phyloP scores from a whole-genome alignment of 495 filamentous ascomycete species.

The Filosporella fistucella region DNA sequence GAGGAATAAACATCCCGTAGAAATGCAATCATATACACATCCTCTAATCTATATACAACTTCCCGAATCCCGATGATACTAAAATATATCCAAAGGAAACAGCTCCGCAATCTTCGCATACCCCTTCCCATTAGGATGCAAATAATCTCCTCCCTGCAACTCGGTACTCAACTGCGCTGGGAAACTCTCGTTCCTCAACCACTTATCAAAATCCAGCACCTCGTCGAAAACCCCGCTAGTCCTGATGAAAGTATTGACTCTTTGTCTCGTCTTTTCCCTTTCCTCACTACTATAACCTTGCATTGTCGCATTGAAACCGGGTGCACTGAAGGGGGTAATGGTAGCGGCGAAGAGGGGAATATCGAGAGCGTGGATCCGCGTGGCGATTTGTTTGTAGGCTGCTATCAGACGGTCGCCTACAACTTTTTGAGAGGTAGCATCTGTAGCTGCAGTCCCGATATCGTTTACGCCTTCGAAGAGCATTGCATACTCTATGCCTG shows the following conservation, averaged over 20 bases:
- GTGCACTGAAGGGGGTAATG: slow-evolving; percentile 57
- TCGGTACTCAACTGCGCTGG: slow-evolving; percentile 36
- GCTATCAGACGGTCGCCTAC: slow-evolving; percentile 48
- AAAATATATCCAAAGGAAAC: slow-evolving; percentile 57
- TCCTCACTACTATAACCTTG: slow-evolving; percentile 49
- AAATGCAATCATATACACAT: no score
- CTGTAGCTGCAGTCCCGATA: slow-evolving; percentile 44
- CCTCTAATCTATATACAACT: no score
- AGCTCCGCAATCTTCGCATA: slow-evolving; percentile 58
- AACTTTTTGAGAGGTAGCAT: slow-evolving; percentile 39
- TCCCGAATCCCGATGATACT: not conserved
- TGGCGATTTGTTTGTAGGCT: slow-evolving; percentile 51
- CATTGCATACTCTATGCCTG: slow-evolving; percentile 56
- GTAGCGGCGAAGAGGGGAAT: slow-evolving; percentile 59
- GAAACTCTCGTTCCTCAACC: slow-evolving; percentile 47
- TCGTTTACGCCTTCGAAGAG: slow-evolving; percentile 76
- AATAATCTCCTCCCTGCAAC: slow-evolving; percentile 64
- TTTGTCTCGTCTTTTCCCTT: slow-evolving; percentile 51
- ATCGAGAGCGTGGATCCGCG: slow-evolving; percentile 49
- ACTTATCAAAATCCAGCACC: slow-evolving; percentile 59
- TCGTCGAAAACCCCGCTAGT: slow-evolving; percentile 51
- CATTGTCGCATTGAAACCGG: slow-evolving; percentile 29
- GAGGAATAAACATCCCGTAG: no score
- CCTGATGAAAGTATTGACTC: slow-evolving; percentile 62
- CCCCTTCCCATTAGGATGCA: slow-evolving; percentile 65